These are phyloP conservation scores for Spergularia bocconei DNA, from an alignment of 148 eudicot genomes.

Conservation along the genomic window DNA sequence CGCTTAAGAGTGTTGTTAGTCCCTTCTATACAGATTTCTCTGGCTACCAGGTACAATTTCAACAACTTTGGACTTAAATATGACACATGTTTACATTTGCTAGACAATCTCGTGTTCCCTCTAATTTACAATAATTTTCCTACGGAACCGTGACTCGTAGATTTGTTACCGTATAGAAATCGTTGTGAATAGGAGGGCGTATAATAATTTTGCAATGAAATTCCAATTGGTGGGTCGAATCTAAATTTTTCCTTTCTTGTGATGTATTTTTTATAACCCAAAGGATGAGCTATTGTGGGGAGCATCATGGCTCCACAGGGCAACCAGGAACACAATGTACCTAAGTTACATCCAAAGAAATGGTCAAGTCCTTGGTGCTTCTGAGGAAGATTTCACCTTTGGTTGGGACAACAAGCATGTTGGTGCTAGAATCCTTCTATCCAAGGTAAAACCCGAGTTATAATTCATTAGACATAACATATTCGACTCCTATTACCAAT, in stretches of 20 bases:
- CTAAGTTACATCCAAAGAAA: conserved; percentile 63
- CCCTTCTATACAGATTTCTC: conserved; percentile 67
- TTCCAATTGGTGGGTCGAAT: background rate
- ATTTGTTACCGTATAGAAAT: no score
- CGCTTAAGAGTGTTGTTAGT: conserved; percentile 45
- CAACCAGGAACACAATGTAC: conserved; percentile 68
- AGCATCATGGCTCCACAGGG: conserved; percentile 80
- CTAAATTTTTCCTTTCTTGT: background rate
- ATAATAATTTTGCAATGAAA: background rate
- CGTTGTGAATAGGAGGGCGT: no score
- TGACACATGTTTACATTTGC: no score
- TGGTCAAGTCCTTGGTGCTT: conserved; percentile 71
- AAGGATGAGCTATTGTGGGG: conserved; percentile 90
- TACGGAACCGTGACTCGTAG: no score
- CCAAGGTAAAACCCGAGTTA: conserved; percentile 43
- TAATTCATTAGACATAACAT: no score
- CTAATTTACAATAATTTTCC: no score
- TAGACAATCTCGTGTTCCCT: background rate
- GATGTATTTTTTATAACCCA: background rate
- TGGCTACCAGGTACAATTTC: conserved; percentile 60
- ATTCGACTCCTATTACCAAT: background rate
- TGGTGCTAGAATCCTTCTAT: conserved; percentile 77
- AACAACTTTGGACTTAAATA: background rate
- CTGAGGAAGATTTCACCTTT: conserved; percentile 68
- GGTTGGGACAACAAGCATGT: conserved; percentile 92